Percentiles rank a stretch among this genome's conserved stretches.
Evolutionary conservation across 1,284 basidiomycete genomes (phyloP).

Genomic region (Volvariella surrecta): DNA sequence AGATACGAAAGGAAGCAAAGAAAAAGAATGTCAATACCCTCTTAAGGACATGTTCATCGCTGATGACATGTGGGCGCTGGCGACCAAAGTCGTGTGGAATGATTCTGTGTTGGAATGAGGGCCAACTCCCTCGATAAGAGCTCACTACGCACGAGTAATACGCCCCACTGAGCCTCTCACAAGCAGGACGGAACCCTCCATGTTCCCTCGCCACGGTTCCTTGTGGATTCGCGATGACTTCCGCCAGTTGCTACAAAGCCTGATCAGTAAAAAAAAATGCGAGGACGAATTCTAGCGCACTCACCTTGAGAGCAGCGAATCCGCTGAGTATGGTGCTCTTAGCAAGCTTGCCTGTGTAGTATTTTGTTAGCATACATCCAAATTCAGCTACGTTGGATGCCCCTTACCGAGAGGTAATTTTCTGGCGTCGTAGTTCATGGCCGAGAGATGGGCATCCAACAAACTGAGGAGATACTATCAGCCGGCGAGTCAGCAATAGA

Average conservation of each 20-base stretch:
- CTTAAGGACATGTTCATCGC: conserved; percentile 30
- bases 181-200: conserved; percentile 31
- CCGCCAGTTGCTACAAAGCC: conserved; percentile 33
- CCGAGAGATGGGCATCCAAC: conserved; percentile 49
- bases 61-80: conserved; percentile 38
- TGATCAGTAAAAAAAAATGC: too few relatives aligned
- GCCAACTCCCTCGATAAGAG: background rate
- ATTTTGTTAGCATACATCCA: conserved; percentile 2
- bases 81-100: conserved; percentile 59
- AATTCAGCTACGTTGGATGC: background rate
- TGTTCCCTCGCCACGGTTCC: conserved; percentile 27
- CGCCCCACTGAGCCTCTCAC: conserved; percentile 36
- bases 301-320: conserved; percentile 53
- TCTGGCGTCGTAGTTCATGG: conserved; percentile 65
- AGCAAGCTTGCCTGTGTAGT: conserved; percentile 38
- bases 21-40: conserved; percentile 19
- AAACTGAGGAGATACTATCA: conserved; percentile 24
- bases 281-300: too few relatives aligned
- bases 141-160: conserved; percentile 48
- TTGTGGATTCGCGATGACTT: conserved; percentile 40
- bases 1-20: conserved; percentile 1
- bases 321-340: conserved; percentile 50
- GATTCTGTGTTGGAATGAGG: conserved; percentile 28
- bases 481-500: background rate
- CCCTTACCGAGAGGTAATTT: conserved; percentile 52